Percentiles rank a stretch among this genome's conserved stretches.
Conservation (phyloP, 164 flowering plant genomes). For the Protea cynaroides region DNA sequence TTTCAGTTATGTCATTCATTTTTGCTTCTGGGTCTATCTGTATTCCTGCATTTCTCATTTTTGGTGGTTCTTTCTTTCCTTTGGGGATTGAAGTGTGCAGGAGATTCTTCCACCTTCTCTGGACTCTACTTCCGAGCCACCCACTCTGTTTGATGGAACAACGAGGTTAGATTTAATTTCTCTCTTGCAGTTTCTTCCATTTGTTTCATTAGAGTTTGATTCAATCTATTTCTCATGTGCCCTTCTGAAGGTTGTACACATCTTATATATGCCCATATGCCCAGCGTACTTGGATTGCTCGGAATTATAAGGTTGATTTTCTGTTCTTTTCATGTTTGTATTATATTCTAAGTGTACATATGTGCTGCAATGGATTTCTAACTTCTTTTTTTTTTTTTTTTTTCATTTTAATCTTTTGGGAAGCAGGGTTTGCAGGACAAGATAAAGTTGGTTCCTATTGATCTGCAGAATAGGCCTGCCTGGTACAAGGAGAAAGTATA, state of each 20-base stretch:
- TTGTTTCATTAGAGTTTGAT: neutral
- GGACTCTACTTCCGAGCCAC: slow-evolving; percentile 53
- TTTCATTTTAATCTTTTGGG: neutral
- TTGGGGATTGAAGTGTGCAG: slow-evolving; percentile 18
- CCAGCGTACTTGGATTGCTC: slow-evolving; percentile 61
- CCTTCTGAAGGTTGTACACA: slow-evolving; percentile 41
- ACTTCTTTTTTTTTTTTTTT: neutral
- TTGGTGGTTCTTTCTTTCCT: neutral
- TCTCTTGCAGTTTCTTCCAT: neutral
- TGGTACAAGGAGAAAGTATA: slow-evolving; percentile 82
- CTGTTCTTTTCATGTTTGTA: slow-evolving; percentile 3
- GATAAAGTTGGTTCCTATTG: slow-evolving; percentile 51
- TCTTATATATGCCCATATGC: slow-evolving; percentile 63
- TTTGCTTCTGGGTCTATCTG: neutral
- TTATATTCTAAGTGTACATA: neutral
- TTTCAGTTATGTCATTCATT: neutral
- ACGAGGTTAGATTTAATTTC: slow-evolving; percentile 33
- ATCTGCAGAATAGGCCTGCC: slow-evolving; percentile 54
- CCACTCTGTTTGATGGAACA: slow-evolving; percentile 57
- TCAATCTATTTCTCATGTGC: neutral
- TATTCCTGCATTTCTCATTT: neutral
- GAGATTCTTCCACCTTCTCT: slow-evolving; percentile 52
- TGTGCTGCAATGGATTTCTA: neutral
- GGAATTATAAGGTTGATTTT: slow-evolving; percentile 37
- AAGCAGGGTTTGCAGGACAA: slow-evolving; percentile 57